Evolutionary conservation across 305 asterid species (phyloP), one percentile per base, ranked within the genome.

Genomic region (Petunia hybrid): DNA sequence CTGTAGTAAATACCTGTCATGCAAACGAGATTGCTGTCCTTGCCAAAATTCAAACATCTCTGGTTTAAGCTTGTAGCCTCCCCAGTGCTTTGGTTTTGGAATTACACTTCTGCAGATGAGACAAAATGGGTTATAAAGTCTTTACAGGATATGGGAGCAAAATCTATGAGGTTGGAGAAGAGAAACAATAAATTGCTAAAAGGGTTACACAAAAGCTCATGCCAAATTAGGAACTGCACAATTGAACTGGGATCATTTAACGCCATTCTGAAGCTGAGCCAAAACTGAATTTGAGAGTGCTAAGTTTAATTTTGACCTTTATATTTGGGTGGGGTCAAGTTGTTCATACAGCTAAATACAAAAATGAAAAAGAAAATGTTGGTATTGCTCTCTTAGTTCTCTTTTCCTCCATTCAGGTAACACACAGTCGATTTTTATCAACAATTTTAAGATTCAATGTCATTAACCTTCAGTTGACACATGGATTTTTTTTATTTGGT

Each of bases 1-100:
- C 65, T 7, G 65, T 38, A 38, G 38, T 55, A 12, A 74, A 62
- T 76, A 82, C 84, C 84, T 82, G 71, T 82, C 84, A 65, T 82
- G 84, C 78, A 82, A 82, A 62, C 84, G 84, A 53, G 81, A 82
- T 82, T 82, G 55, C 65, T 82, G 84, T 76, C 84, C 84, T 76
- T 82, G 84, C 81, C 84, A 82, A 65, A 82, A 82, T 67, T 82
- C 84, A 76, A 82, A 82, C 73, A 14, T 48, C 51, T 82, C 70
- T 8, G 84, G 84, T 64, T 76, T 82, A 42, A 82, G 84, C 66
- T 68, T 46, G 84, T 76, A 82, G 51, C 84, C 84, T 41, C 84
- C 84, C 84, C 84, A 82, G 70, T 76, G 45, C 48, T 57, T 76
- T 36, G 84, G 84, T 65, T 76, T 82, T 13, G 84, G 84, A 55